A percentile compares a stretch with the other conserved stretches of the same genome.
phyloP scores from a whole-genome alignment of 2,329 filamentous ascomycete species.

The Ophiostoma himal-ulmi region DNA sequence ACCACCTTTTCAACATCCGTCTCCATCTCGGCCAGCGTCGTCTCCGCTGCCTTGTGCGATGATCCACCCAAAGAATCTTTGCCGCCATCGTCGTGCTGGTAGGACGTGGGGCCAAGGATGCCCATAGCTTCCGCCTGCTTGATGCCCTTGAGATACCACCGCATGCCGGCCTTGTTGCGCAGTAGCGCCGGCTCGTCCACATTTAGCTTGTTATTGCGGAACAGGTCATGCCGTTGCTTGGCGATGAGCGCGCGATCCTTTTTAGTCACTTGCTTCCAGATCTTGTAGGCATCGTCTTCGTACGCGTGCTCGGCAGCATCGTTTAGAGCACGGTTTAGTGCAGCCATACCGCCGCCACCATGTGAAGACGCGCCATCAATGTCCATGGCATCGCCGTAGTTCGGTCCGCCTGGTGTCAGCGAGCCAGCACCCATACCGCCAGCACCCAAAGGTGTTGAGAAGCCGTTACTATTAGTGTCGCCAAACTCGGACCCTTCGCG shows the following conservation, averaged over 20 bases:
- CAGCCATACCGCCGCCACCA: slow-evolving; percentile 54
- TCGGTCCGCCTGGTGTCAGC: slow-evolving; percentile 65
- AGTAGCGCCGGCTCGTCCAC: slow-evolving; percentile 80
- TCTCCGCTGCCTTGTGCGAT: slow-evolving; percentile 53
- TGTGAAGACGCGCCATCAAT: slow-evolving; percentile 67
- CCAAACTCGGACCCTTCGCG: slow-evolving; percentile 70
- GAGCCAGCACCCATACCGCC: slow-evolving; percentile 36
- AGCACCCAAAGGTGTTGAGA: slow-evolving; percentile 71
- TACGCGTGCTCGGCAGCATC: slow-evolving; percentile 68
- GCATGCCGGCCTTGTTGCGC: slow-evolving; percentile 80
- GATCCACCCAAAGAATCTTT: slow-evolving; percentile 32
- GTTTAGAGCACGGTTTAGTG: slow-evolving; percentile 57
- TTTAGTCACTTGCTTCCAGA: slow-evolving; percentile 98
- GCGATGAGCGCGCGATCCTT: slow-evolving; percentile 84
- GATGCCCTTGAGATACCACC: slow-evolving; percentile 75
- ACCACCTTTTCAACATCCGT: slow-evolving; percentile 77
- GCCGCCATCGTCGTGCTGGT: slow-evolving; percentile 28
- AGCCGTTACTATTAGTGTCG: slow-evolving; percentile 72
- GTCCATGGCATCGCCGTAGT: slow-evolving; percentile 80
- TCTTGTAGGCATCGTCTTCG: slow-evolving; percentile 91
- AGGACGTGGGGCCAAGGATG: slow-evolving; percentile 32
- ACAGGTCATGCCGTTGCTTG: slow-evolving; percentile 78
- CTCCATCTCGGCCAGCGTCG: slow-evolving; percentile 76
- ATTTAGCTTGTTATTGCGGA: slow-evolving; percentile 79
- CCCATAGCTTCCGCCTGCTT: slow-evolving; percentile 57